Conservation (phyloP, 2,329 filamentous ascomycete genomes). For the Exophiala spinifera region DNA sequence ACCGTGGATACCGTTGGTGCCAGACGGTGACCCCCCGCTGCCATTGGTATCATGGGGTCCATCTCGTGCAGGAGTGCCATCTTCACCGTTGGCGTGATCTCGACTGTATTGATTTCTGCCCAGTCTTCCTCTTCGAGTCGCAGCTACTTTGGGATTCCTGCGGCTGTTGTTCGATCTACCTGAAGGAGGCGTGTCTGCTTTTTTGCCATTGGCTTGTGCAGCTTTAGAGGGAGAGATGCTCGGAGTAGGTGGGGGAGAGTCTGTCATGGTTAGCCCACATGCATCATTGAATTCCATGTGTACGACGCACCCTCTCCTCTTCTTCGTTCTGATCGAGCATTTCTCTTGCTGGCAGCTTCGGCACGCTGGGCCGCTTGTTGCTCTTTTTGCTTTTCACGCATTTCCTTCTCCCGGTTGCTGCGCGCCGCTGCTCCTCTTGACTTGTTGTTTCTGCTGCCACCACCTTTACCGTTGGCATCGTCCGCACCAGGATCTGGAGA, state of each 20-base stretch:
- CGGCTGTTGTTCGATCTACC: conserved; percentile 52
- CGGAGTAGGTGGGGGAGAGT: conserved; percentile 69
- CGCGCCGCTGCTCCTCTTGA: conserved; percentile 55
- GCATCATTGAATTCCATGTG: neutral
- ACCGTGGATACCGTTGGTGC: conserved; percentile 54
- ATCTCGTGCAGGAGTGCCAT: conserved; percentile 36
- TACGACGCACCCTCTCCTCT: conserved; percentile 68
- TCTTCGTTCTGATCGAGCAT: conserved; percentile 75
- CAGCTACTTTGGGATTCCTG: conserved; percentile 60
- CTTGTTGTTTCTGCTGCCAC: conserved; percentile 39
- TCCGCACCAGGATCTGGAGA: conserved; percentile 56
- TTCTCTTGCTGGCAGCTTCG: conserved; percentile 75
- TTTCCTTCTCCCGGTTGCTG: conserved; percentile 50
- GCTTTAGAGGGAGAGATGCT: conserved; percentile 53
- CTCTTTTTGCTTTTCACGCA: conserved; percentile 58
- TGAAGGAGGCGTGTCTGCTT: conserved; percentile 42
- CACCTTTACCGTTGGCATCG: conserved; percentile 45
- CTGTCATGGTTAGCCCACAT: conserved; percentile 40
- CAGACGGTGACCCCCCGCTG: conserved; percentile 32
- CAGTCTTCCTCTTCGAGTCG: conserved; percentile 64
- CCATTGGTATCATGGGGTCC: conserved; percentile 28
- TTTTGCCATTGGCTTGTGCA: conserved; percentile 38
- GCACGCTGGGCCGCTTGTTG: conserved; percentile 64
- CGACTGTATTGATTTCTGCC: conserved; percentile 81
- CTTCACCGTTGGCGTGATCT: conserved; percentile 61